These are phyloP conservation scores for Aspergillus sp. DNA, from an alignment of 2,329 filamentous ascomycete genomes.

Conservation along the genomic window DNA sequence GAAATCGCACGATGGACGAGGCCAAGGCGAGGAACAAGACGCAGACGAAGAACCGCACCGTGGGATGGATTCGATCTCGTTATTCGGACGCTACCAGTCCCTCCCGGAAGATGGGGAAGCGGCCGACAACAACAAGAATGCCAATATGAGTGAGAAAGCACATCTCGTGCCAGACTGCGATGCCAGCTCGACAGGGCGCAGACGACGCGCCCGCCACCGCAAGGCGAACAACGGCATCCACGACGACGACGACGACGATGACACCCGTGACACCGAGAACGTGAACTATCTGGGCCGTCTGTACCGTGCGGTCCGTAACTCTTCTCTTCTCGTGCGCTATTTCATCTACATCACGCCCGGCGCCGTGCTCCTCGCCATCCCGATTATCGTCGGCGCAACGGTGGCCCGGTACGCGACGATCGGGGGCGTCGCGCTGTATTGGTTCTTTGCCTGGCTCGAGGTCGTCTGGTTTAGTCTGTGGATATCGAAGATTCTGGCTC, in stretches of 20 bases:
- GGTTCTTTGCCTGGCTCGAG: slow-evolving; percentile 59
- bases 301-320: slow-evolving; percentile 54
- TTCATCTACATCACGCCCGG: slow-evolving; percentile 55
- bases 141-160: not conserved
- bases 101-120: slow-evolving; percentile 8
- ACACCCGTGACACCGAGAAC: not conserved
- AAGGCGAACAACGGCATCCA: slow-evolving; percentile 11
- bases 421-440: slow-evolving; percentile 49
- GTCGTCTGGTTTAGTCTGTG: slow-evolving; percentile 57
- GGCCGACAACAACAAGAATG: slow-evolving; percentile 12
- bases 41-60: not conserved
- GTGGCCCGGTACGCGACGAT: slow-evolving; percentile 42
- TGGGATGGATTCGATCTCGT: not conserved
- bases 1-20: not conserved
- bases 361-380: slow-evolving; percentile 51
- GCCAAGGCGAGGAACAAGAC: not conserved
- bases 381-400: slow-evolving; percentile 55
- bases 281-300: slow-evolving; percentile 52
- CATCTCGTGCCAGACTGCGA: not conserved
- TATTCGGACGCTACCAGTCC: slow-evolving; percentile 15
- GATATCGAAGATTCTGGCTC: slow-evolving; percentile 53
- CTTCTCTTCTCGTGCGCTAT: slow-evolving; percentile 56
- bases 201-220: not conserved
- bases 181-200: not conserved
- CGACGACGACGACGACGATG: slow-evolving; percentile 17